phyloP scores from a whole-genome alignment of 2,329 filamentous ascomycete genomes.

The Cercospora zeina region DNA sequence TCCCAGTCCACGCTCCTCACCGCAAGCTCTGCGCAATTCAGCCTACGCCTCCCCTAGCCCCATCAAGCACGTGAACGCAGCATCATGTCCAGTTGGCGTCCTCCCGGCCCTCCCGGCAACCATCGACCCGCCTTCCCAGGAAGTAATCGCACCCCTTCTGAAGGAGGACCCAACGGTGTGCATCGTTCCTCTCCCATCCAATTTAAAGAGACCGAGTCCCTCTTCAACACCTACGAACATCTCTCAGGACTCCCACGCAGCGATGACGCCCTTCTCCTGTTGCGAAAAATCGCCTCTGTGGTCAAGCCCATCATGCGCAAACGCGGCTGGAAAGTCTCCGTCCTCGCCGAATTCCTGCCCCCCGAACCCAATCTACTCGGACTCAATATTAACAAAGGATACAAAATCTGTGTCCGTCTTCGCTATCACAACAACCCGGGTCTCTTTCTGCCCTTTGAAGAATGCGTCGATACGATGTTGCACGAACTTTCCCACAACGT shows the following conservation, averaged over 20 bases:
- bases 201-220: constrained; percentile 50
- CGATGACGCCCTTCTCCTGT: constrained; percentile 55
- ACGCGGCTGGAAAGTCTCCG: constrained; percentile 73
- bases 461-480: constrained; percentile 85
- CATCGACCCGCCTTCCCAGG: constrained; percentile 17
- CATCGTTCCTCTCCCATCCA: constrained; percentile 39
- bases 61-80: background rate
- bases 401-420: constrained; percentile 78
- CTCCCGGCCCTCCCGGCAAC: constrained; percentile 23
- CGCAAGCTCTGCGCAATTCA: background rate
- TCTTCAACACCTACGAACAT: constrained; percentile 54
- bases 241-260: constrained; percentile 48
- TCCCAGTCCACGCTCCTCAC: background rate
- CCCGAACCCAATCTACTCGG: constrained; percentile 71
- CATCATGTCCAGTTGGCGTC: constrained; percentile 27
- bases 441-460: constrained; percentile 77
- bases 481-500: constrained; percentile 92
- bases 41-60: background rate
- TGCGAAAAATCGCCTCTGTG: constrained; percentile 80
- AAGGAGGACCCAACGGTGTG: constrained; percentile 39
- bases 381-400: constrained; percentile 73
- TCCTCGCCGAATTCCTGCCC: constrained; percentile 84
- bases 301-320: constrained; percentile 96
- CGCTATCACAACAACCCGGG: constrained; percentile 71
- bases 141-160: background rate